Evolutionary conservation across 441 rosid species (phyloP), one percentile per base, ranked within the genome.

Genomic region (Lepidium campestre): DNA sequence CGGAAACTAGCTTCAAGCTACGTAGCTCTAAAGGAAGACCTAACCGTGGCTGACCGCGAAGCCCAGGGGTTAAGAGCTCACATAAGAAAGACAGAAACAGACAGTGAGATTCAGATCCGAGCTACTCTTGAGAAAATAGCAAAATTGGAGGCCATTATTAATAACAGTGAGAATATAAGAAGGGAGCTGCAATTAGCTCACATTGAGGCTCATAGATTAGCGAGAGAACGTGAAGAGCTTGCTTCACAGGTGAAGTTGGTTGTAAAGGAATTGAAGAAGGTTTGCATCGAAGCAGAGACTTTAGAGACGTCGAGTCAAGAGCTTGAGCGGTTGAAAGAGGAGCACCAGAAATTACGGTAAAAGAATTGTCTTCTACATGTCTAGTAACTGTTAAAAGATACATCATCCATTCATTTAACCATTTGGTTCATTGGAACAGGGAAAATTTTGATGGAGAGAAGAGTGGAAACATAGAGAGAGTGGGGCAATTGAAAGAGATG

Each of bases 41-140:
- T 87, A 15, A 75, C 72, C 18, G 61, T 72, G 31, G 76, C 86
- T 46, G 82, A 82, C 69, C 80, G 83, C 37, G 93, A 90, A 73
- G 81, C 70, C 13, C 83, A 85, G 67, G 76, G 71, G 27, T 61
- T 88, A 25, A 81, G 76, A 79, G 89, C 90, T 62, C 92, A 83
- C 62, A 81, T 92, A 23, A 79, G 77, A 69, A 86, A 92, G 75
- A 83, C 79, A 10, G 88, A 84, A 65, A 80, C 86, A 45, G 97
- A 90, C 53, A 81, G 85, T 50, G 93, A 88, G 74, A 83, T 83
- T 70, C 96, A 86, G 79, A 81, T 92, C 69, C 82, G 83, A 75
- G 79, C 81, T 32, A 73, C 85, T 55, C 55, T 75, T 36, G 96
- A 90, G 50, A 90, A 90, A 69, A 83, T 86, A 42, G 71, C 73